These are phyloP conservation scores for Buxus sempervirens DNA, from an alignment of 164 flowering plant genomes.

Conservation along the genomic window DNA sequence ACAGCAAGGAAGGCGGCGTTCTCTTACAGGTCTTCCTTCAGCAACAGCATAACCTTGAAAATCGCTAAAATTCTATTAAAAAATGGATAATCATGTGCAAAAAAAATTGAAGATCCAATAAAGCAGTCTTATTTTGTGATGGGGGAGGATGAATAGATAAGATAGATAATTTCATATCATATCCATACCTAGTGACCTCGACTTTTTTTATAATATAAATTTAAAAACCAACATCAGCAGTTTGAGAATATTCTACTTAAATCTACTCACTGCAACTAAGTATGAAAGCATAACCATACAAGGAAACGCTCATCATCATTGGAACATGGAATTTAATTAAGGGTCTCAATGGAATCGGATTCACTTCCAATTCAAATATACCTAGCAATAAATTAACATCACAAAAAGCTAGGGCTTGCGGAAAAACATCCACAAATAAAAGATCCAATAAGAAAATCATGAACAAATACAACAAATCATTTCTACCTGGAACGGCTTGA, in stretches of 20 bases:
- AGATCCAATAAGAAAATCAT: not conserved
- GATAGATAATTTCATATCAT: not conserved
- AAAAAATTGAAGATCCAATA: not conserved
- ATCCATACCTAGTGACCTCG: not conserved
- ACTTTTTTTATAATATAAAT: no score
- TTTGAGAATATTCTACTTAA: no score
- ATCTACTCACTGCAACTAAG: no score
- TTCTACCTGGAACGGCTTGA: conserved; percentile 52
- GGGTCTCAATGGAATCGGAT: no score
- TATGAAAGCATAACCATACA: no score
- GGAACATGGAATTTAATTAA: no score
- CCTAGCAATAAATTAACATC: not conserved
- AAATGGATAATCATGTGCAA: not conserved
- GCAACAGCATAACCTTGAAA: conserved; percentile 59
- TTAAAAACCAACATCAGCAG: no score
- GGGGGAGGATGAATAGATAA: not conserved
- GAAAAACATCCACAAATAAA: not conserved
- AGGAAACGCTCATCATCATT: no score
- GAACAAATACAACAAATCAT: not conserved
- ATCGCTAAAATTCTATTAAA: conserved; percentile 3
- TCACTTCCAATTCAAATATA: not conserved
- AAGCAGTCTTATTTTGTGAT: not conserved
- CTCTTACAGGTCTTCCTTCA: conserved; percentile 62
- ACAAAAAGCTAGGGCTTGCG: not conserved
- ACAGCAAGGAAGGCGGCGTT: conserved; percentile 71